A percentile compares a stretch with the other conserved stretches of the same genome.
phyloP scores from a whole-genome alignment of 2,329 filamentous ascomycete species.

The Trichophyton mentagrophytes region DNA sequence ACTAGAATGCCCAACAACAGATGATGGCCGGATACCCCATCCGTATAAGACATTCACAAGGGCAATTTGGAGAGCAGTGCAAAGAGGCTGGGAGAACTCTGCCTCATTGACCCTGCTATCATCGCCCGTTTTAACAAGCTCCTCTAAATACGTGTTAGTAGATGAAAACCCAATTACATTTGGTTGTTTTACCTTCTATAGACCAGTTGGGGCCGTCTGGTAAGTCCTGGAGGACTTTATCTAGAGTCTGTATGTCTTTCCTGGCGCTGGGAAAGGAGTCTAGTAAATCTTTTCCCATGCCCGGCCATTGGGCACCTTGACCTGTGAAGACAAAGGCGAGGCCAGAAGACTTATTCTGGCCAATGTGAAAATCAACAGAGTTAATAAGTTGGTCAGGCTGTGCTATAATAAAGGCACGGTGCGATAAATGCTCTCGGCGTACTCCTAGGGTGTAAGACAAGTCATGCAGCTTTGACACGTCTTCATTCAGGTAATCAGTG shows the following conservation, averaged over 20 bases:
- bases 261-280: not conserved
- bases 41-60: conserved; percentile 15
- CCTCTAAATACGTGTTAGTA: conserved; percentile 5
- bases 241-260: not conserved
- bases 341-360: not conserved
- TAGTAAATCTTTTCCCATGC: conserved; percentile 15
- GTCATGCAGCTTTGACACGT: not conserved
- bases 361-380: not conserved
- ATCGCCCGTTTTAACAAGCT: not conserved
- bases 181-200: not conserved
- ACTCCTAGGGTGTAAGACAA: conserved; percentile 7
- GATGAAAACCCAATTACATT: not conserved
- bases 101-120: not conserved
- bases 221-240: not conserved
- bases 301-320: conserved; percentile 14
- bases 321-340: conserved; percentile 13
- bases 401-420: conserved; percentile 1
- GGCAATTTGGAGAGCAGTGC: conserved; percentile 16
- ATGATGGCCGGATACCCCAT: conserved; percentile 12
- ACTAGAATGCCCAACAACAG: conserved; percentile 18
- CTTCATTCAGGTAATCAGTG: not conserved
- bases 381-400: not conserved
- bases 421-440: conserved; percentile 1
- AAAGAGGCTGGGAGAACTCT: conserved; percentile 15
- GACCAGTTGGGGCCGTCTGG: not conserved